A percentile compares a stretch with the other conserved stretches of the same genome.
Evolutionary conservation across 371 early-diverging fungal species (phyloP).

Genomic region (Mortierella sp.): DNA sequence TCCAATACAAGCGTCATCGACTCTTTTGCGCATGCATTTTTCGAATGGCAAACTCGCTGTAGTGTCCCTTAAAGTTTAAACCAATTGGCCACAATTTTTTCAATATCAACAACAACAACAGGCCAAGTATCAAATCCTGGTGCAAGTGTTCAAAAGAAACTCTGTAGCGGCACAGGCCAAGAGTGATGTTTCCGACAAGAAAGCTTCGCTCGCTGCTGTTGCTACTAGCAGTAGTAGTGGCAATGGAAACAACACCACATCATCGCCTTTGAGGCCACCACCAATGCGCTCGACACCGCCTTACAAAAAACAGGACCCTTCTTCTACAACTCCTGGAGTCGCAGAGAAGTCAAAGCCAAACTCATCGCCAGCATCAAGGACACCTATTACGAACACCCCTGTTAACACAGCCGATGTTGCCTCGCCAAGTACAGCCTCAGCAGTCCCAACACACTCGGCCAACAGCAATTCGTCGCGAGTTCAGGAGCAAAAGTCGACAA

Average conservation of each 20-base stretch:
- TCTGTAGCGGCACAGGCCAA: not conserved
- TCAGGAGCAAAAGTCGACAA: not conserved
- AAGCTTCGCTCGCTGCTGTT: not conserved
- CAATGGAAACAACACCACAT: not conserved
- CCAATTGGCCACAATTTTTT: not conserved
- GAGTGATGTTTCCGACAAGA: not conserved
- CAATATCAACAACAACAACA: not conserved
- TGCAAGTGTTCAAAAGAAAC: not conserved
- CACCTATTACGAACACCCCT: not conserved
- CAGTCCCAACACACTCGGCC: not conserved
- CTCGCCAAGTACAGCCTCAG: not conserved
- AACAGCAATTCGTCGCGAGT: not conserved
- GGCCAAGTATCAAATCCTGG: not conserved
- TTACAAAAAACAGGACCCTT: not conserved
- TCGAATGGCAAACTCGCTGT: slow-evolving; percentile 8
- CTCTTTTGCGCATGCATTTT: not conserved
- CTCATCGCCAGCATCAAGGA: not conserved
- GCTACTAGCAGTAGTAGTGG: not conserved
- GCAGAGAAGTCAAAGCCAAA: not conserved
- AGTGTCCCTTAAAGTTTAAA: not conserved
- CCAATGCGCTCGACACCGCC: not conserved
- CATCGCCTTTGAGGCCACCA: not conserved
- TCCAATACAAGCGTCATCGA: not conserved
- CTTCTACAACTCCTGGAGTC: not conserved
- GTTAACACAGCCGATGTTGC: not conserved